A percentile compares a stretch with the other conserved stretches of the same genome.
These are phyloP conservation scores for Fusarium citri DNA, from an alignment of 2,329 filamentous ascomycete species.

Conservation along the genomic window DNA sequence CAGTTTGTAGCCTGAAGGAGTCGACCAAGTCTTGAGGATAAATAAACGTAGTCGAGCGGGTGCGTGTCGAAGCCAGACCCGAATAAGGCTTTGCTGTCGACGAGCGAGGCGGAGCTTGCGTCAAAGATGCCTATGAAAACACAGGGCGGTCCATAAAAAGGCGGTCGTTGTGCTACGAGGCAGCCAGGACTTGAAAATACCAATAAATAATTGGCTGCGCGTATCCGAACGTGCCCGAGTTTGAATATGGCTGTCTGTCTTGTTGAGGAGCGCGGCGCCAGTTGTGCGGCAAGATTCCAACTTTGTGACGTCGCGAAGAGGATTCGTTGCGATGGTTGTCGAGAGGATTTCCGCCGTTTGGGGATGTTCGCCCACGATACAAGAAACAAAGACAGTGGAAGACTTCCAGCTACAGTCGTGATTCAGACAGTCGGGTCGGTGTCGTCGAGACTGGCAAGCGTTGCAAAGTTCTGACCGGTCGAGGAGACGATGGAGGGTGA, in stretches of 20 bases:
- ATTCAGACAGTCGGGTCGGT: conserved; percentile 39
- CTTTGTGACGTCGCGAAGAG: conserved; percentile 18
- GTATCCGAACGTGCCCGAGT: conserved; percentile 17
- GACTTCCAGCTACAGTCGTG: conserved; percentile 16
- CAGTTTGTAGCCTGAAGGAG: background rate
- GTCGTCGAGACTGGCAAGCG: conserved; percentile 18
- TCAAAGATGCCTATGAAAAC: conserved; percentile 48
- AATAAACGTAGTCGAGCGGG: conserved; percentile 7
- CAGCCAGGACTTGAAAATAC: conserved; percentile 21
- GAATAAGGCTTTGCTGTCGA: conserved; percentile 7
- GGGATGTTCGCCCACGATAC: conserved; percentile 8
- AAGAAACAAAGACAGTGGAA: conserved; percentile 16
- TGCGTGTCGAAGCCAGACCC: background rate
- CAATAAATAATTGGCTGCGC: conserved; percentile 25
- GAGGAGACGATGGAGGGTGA: background rate
- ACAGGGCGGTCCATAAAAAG: conserved; percentile 50
- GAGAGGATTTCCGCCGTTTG: conserved; percentile 25
- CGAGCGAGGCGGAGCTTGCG: conserved; percentile 37
- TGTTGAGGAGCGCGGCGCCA: conserved; percentile 20
- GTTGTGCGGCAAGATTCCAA: conserved; percentile 23
- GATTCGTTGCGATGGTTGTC: conserved; percentile 5
- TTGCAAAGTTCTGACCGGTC: background rate
- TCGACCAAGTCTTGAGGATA: background rate
- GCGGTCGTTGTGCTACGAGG: conserved; percentile 37
- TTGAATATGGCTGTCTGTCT: background rate